Base-by-base conservation (phyloP, 2,329 filamentous ascomycete genomes). In the Aspergillus eucalypticola region DNA sequence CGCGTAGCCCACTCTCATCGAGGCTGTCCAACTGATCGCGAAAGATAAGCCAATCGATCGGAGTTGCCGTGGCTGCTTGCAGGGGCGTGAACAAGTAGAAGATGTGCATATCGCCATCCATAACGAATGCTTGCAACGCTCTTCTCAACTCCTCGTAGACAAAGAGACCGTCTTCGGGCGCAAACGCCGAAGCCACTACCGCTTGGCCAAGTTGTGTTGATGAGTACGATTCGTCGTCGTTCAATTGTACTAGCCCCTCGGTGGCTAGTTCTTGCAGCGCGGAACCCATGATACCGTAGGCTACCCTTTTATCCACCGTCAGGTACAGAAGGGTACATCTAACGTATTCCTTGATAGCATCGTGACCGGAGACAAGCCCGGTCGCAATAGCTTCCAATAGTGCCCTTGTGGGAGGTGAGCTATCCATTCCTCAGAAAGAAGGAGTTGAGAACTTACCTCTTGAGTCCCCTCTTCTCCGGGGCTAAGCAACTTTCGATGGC, bases 101-200 rank as follows among this genome's bases (percentile, higher is more conserved):
- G 11, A 91, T 83, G 68, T 92, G 90, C 86, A 93, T 88, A 63
- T 93, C 90, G 3, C 89, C 88, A 69, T 92, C 89, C 84, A 93
- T 88, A 11, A 92, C 90, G 68, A 93, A 92, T 1, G 88, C 88
- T 61, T 84, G 80, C 2, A 92, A 79, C 0, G 90, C 88, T 65
- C 83, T 83, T 59, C 82, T 82, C 51, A 92, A 79, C 72, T 93
- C 90, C 49, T 85, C 81, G 66, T 92, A 80, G 17, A 92, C 82
- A 66, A 92, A 92, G 1, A 90, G 75, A 0, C 90, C 90, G 66
- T 92, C 90, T 60, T 91, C 88, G 0, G 89, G 90, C 54, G 89
- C 85, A 38, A 93, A 83, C 1, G 87, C 86, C 3, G 90, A 90
- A 8, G 87, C 85, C 23, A 92, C 89, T 23, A 91, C 85, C 2